These are phyloP conservation scores for Phytophthora nicotianae DNA, from an alignment of 352 stramenopile genomes.

Conservation along the genomic window DNA sequence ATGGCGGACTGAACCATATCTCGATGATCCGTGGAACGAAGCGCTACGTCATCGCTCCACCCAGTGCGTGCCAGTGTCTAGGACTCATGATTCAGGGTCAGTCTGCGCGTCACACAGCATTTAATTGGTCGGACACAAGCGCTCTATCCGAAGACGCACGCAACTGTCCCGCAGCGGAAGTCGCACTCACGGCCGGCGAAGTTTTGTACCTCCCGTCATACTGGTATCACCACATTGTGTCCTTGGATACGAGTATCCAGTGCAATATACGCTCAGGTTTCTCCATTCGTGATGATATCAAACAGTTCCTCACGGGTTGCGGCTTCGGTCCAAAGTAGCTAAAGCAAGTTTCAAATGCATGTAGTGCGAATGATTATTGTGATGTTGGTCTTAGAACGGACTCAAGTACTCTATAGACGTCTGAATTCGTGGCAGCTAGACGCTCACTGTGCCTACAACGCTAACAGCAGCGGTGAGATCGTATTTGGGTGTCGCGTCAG, in stretches of 20 bases:
- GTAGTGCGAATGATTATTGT: constrained; percentile 17
- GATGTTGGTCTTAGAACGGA: constrained; percentile 16
- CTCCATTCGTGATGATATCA: constrained; percentile 39
- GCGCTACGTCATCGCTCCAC: constrained; percentile 93
- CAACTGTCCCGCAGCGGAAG: constrained; percentile 84
- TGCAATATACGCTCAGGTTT: constrained; percentile 92
- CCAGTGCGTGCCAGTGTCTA: constrained; percentile 86
- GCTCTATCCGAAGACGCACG: constrained; percentile 33
- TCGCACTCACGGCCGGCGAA: constrained; percentile 92
- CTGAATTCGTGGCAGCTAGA: neutral
- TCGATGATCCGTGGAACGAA: constrained; percentile 89
- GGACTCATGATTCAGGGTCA: constrained; percentile 76
- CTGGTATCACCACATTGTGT: constrained; percentile 97
- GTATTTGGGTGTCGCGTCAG: constrained; percentile 36
- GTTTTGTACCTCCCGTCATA: constrained; percentile 94
- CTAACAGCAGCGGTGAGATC: constrained; percentile 1
- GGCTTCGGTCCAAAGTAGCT: constrained; percentile 28
- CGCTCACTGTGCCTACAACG: constrained; percentile 7
- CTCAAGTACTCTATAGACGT: constrained; percentile 32
- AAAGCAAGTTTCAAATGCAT: neutral
- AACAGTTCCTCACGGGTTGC: constrained; percentile 45
- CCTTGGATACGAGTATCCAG: constrained; percentile 93
- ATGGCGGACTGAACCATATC: constrained; percentile 94
- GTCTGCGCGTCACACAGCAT: constrained; percentile 87
- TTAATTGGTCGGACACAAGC: constrained; percentile 90